phyloP scores from a whole-genome alignment of 208 protist species.

The Crithidia bombi region DNA sequence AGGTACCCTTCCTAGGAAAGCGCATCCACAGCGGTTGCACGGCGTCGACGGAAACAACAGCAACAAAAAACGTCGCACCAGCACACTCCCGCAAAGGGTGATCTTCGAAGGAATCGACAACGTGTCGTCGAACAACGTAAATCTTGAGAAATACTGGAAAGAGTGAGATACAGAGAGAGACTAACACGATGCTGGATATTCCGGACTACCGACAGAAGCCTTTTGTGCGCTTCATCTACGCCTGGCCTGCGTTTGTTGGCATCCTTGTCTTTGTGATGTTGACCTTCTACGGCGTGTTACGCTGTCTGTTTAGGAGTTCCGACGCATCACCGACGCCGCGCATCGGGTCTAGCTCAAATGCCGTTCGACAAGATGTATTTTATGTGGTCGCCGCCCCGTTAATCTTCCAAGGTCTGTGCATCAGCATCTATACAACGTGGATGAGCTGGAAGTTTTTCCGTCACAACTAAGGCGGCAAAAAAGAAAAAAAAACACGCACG shows the following conservation, averaged over 20 bases:
- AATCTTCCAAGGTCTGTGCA: conserved; percentile 38
- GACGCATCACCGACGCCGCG: conserved; percentile 3
- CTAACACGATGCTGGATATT: conserved; percentile 12
- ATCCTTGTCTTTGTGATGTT: conserved; percentile 40
- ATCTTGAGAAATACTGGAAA: too few species aligned
- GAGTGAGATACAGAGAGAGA: too few species aligned
- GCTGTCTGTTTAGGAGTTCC: conserved; percentile 16
- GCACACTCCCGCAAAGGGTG: too few species aligned
- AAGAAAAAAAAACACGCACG: not conserved
- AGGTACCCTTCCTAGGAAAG: too few species aligned
- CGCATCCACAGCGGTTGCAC: too few species aligned
- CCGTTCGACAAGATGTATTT: conserved; percentile 38
- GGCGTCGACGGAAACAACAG: too few species aligned
- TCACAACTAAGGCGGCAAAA: conserved; percentile 63
- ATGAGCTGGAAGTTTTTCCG: conserved; percentile 87
- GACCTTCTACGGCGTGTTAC: conserved; percentile 26
- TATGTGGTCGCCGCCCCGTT: conserved; percentile 35
- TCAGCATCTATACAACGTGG: conserved; percentile 66
- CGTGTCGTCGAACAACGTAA: too few species aligned
- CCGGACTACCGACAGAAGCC: conserved; percentile 39
- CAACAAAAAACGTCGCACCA: too few species aligned
- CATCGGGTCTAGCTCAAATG: conserved; percentile 18
- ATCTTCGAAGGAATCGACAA: too few species aligned
- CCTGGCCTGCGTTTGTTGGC: conserved; percentile 59
- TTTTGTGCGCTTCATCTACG: conserved; percentile 50